These are phyloP conservation scores for Hypomontagnella monticulosa DNA, from an alignment of 495 filamentous ascomycete genomes.

Conservation along the genomic window DNA sequence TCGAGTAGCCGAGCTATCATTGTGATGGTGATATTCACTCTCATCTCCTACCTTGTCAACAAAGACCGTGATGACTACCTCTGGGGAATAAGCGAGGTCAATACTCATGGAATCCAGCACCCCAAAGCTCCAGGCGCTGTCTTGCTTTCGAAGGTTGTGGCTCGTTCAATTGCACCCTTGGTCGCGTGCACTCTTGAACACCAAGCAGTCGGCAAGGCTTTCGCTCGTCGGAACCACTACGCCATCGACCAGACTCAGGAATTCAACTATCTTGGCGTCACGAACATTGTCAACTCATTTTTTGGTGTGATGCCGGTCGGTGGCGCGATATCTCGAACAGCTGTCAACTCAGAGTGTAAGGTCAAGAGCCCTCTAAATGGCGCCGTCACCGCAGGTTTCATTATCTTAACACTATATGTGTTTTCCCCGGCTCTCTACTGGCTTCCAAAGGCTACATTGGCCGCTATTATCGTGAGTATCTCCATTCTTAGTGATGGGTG, in stretches of 20 bases:
- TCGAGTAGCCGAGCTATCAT: constrained; percentile 59
- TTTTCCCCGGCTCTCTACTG: constrained; percentile 60
- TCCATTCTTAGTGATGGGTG: not conserved
- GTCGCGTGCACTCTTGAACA: constrained; percentile 60
- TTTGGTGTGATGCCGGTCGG: constrained; percentile 59
- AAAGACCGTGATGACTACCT: constrained; percentile 50
- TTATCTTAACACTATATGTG: constrained; percentile 59
- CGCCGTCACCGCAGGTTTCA: constrained; percentile 55
- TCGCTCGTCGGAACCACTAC: constrained; percentile 59
- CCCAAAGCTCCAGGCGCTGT: constrained; percentile 48
- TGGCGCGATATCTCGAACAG: constrained; percentile 60
- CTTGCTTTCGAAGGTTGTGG: constrained; percentile 52
- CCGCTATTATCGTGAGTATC: constrained; percentile 54
- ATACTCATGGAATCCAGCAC: constrained; percentile 53
- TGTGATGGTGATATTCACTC: constrained; percentile 56
- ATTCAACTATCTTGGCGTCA: constrained; percentile 58
- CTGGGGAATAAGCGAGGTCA: constrained; percentile 55
- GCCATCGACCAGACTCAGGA: constrained; percentile 59
- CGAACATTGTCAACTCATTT: constrained; percentile 61
- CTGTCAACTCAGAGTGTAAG: constrained; percentile 59
- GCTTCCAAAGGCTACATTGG: constrained; percentile 60
- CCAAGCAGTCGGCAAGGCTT: constrained; percentile 58
- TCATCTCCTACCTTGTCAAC: constrained; percentile 60
- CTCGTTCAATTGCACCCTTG: constrained; percentile 55
- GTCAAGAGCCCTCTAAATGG: constrained; percentile 58